Conservation (phyloP, 257 asterid species). For the Solanum habrochaites region DNA sequence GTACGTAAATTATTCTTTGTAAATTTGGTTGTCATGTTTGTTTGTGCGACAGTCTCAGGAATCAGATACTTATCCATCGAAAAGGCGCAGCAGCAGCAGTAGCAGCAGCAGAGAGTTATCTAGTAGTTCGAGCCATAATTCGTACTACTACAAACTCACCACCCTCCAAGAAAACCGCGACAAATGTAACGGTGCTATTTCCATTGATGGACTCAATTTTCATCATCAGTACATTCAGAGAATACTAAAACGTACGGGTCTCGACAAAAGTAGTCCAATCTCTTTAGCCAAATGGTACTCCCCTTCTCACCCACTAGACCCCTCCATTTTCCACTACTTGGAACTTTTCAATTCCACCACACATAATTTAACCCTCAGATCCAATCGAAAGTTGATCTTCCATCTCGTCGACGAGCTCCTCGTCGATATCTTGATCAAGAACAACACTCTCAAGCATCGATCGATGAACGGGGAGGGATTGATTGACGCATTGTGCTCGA, state of each 20-base stretch:
- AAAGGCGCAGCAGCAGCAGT: slow-evolving; percentile 39
- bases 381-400: slow-evolving; percentile 61
- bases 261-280: slow-evolving; percentile 19
- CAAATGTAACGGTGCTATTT: slow-evolving; percentile 14
- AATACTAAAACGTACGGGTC: slow-evolving; percentile 55
- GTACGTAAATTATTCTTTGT: neutral
- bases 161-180: slow-evolving; percentile 15
- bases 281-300: slow-evolving; percentile 46
- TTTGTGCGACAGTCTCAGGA: slow-evolving; percentile 32
- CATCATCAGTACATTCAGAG: slow-evolving; percentile 32
- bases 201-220: slow-evolving; percentile 14
- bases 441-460: neutral
- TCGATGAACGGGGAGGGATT: slow-evolving; percentile 6
- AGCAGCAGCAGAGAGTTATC: slow-evolving; percentile 46
- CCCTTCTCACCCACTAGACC: slow-evolving; percentile 62
- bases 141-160: slow-evolving; percentile 32
- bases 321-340: slow-evolving; percentile 61
- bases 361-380: slow-evolving; percentile 12
- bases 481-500: slow-evolving; percentile 28
- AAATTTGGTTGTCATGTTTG: neutral
- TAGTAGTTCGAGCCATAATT: slow-evolving; percentile 37
- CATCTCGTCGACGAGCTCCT: slow-evolving; percentile 62
- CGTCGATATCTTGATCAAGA: slow-evolving; percentile 18
- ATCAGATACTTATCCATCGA: slow-evolving; percentile 43
- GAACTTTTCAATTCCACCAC: slow-evolving; percentile 39